Evolutionary conservation across 192 early-diverging fungal species (phyloP), one percentile per base, ranked within the genome.

Genomic region (Podila horticola): DNA sequence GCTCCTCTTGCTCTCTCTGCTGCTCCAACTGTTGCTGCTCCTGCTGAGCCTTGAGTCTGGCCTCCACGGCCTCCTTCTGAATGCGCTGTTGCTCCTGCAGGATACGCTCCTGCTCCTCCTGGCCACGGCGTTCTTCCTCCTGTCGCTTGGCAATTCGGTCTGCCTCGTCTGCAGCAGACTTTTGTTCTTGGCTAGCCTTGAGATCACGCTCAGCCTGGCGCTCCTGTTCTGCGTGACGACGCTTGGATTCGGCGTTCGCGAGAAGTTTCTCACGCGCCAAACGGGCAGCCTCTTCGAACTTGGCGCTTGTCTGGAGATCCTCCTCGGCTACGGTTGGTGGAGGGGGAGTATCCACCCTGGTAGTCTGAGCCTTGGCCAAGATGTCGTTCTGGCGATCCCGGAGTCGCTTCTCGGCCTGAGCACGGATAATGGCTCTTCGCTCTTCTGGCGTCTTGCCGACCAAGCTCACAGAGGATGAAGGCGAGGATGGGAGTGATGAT

Each of bases 371-470:
- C 52, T 71, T 79, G 11, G 79, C 69, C n/a, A 74, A 67, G 13
- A 85, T 60, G 30, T 67, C 71, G 45, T 72, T 83, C 55, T 79
- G 83, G n/a, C 79, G 74, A 69, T 88, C 85, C 22, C 86, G 82
- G 28, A 89, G 71, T 38, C 84, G 77, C 64, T 85, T 83, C 22
- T 88, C 79, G 2, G 85, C 86, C 72, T 88, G 85, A 19, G 86
- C 87, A 50, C 86, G 79, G 58, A 90, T 89, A 49, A 79, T 79
- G 8, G 84, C 81, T 17, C 65, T 68, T 31, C 84, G 71, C 57
- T 88, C 89, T 36, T 85, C 85, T 5, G 85, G 81, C 10, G 89
- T 81, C 49, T 84, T 84, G 50, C 63, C 77, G 20, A 30, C 48
- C 28, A 79, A 70, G 51, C 69, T 73, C 29, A 67, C 65, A 33